Percentiles rank a stretch among this genome's conserved stretches.
Conservation (phyloP, 495 filamentous ascomycete species). For the Paragyromitra xinjiangensis region DNA sequence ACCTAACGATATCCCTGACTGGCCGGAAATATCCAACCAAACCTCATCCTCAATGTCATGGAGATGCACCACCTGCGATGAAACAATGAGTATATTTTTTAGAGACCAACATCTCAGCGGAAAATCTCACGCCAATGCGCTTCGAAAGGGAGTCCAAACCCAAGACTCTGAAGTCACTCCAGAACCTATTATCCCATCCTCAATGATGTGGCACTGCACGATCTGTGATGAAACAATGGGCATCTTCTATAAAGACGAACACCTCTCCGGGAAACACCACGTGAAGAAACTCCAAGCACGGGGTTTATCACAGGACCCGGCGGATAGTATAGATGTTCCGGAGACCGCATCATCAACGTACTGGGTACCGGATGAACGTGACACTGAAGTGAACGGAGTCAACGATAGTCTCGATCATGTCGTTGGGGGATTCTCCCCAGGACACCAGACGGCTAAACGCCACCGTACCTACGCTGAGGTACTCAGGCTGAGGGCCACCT, state of each 20-base stretch:
- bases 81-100: conserved; percentile 30
- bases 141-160: not conserved
- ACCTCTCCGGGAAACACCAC: conserved; percentile 16
- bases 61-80: conserved; percentile 18
- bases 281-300: not conserved
- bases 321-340: not conserved
- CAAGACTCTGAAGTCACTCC: not conserved
- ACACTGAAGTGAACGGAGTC: not conserved
- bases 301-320: not conserved
- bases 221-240: conserved; percentile 28
- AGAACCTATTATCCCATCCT: not conserved
- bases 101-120: conserved; percentile 11
- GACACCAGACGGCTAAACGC: not conserved
- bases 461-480: not conserved
- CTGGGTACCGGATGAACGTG: not conserved
- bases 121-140: not conserved
- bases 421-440: not conserved
- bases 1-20: not conserved
- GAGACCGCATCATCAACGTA: not conserved
- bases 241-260: conserved; percentile 10
- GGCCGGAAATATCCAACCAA: conserved; percentile 4
- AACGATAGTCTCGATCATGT: not conserved
- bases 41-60: conserved; percentile 10
- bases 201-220: conserved; percentile 18
- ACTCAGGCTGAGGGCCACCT: not conserved